Conservation (phyloP, 2,329 filamentous ascomycete species). For the Claviceps digitariae region DNA sequence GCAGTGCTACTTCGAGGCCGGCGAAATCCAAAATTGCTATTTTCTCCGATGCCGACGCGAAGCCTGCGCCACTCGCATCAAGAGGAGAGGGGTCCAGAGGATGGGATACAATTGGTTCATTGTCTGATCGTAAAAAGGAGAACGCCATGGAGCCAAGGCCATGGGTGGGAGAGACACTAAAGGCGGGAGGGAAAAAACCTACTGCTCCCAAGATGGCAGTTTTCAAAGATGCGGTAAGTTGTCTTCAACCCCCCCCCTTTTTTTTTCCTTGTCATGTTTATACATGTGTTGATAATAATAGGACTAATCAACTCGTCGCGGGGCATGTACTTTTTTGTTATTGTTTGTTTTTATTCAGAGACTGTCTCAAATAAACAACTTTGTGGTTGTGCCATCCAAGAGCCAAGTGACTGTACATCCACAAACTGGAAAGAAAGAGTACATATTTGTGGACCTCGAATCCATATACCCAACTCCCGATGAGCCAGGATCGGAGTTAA, state of each 20-base stretch:
- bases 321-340: constrained; percentile 21
- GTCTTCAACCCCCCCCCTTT: neutral
- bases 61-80: constrained; percentile 41
- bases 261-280: constrained; percentile 8
- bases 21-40: constrained; percentile 76
- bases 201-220: constrained; percentile 68
- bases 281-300: constrained; percentile 74
- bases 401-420: constrained; percentile 75
- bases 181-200: constrained; percentile 70
- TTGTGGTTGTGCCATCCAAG: constrained; percentile 54
- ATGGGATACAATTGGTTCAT: constrained; percentile 83
- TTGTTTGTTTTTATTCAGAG: constrained; percentile 29
- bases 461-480: constrained; percentile 70
- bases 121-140: constrained; percentile 86
- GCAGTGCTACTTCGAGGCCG: constrained; percentile 44
- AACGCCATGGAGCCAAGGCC: constrained; percentile 76
- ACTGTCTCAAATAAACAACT: constrained; percentile 48
- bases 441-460: constrained; percentile 76
- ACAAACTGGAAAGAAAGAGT: constrained; percentile 68
- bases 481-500: constrained; percentile 60
- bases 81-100: constrained; percentile 48
- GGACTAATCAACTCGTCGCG: constrained; percentile 70
- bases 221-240: constrained; percentile 82
- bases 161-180: constrained; percentile 84
- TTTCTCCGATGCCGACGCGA: constrained; percentile 65